Percentiles rank a stretch among this genome's conserved stretches.
Evolutionary conservation across 139 green algal genomes (phyloP).

Genomic region (Chlamydomonas sphaeroides): DNA sequence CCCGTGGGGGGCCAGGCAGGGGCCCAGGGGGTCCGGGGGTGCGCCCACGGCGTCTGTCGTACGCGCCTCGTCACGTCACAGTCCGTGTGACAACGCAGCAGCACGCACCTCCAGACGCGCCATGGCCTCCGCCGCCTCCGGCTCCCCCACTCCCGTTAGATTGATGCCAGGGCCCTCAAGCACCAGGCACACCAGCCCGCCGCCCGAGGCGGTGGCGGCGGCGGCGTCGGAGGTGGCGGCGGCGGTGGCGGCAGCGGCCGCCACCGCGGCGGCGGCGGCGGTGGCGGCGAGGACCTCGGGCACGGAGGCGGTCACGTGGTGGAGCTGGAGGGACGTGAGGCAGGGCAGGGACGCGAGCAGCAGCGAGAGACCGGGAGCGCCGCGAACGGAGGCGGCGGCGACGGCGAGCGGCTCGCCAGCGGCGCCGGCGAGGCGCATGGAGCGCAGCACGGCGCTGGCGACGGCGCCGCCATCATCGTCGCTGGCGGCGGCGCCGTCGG

Average conservation of each 20-base stretch:
- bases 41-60: not conserved
- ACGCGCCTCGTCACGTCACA: no score
- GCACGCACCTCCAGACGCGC: conserved; percentile 3
- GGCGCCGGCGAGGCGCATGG: no score
- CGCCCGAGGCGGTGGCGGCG: not conserved
- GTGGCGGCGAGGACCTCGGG: conserved; percentile 5
- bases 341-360: not conserved
- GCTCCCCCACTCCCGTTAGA: not conserved
- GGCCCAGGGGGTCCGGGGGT: not conserved
- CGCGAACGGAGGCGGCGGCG: no score
- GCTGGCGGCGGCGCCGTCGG: no score
- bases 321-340: conserved; percentile 22
- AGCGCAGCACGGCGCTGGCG: no score
- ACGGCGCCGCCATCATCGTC: no score
- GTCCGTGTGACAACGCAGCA: no score
- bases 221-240: not conserved
- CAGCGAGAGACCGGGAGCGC: not conserved
- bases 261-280: not conserved
- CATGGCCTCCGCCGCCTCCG: not conserved
- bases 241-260: not conserved
- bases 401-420: no score
- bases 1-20: not conserved
- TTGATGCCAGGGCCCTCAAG: conserved; percentile 18
- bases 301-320: not conserved
- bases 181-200: not conserved